Base-by-base conservation (phyloP, 768 basidiomycete species). In the Tricholoma sp. region DNA sequence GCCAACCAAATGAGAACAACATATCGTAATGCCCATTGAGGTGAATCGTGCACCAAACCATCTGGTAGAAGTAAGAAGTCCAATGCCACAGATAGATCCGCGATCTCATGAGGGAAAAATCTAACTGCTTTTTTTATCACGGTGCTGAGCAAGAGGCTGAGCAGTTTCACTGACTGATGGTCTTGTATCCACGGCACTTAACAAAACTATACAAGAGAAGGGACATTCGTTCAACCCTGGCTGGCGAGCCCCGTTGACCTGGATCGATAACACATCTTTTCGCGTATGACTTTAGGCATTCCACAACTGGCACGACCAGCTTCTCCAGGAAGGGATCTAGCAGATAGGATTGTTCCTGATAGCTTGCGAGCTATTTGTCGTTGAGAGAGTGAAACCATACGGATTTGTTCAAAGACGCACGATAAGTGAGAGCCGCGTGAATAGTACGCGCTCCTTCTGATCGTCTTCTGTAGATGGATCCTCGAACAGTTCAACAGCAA, bases 311-410 rank as follows among this genome's bases (percentile, higher is more conserved):
- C 1, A 76, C 71, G 9, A 97, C 82, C 55, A 99, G 82, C 31
- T 75, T 68, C 65, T 95, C 91, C 18, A 99, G 79, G 63, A 81
- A 86, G 35, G 96, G 94, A 69, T 99, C 97, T 11, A 98, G 78
- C 3, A 99, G 81, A 69, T 94, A 91, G 2, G 94, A 79, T 63
- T 96, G 92, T 59, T 98, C 95, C 69, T 96, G 94, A 66, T 96
- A 98, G 67, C 86, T 83, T 67, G 83, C 83, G 27, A 98, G 80
- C 96, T 98, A 58, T 22, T 29, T 45, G 29, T n/a, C 45, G 22
- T 34, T 52, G 3, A 43, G n/a, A 29, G 14, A 31, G 34, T 21
- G 32, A 9, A 19, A 41, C 37, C 46, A 43, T 24, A 10, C 19
- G 7, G 50, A 47, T 37, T n/a, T 32, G 18, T 59, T 24, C 31